These are phyloP conservation scores for Fusarium mundagurra DNA, from an alignment of 2,329 filamentous ascomycete species.

Conservation along the genomic window DNA sequence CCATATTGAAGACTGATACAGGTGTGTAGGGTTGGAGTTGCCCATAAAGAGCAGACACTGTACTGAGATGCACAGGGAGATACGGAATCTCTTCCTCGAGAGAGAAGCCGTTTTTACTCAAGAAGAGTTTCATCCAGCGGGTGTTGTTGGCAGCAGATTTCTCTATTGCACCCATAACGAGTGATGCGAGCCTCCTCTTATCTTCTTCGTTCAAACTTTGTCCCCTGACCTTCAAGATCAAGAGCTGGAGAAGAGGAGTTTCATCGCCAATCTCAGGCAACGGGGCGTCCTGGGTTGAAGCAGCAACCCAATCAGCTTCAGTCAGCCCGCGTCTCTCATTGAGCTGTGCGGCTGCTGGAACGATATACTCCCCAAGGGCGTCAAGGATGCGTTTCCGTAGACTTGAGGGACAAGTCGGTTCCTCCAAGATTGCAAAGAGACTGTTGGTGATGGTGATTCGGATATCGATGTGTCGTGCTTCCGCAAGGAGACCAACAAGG, in stretches of 20 bases:
- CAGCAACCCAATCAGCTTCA: slow-evolving; percentile 44
- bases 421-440: slow-evolving; percentile 39
- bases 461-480: slow-evolving; percentile 48
- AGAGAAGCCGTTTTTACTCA: slow-evolving; percentile 43
- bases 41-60: slow-evolving; percentile 23
- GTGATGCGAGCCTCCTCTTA: slow-evolving; percentile 24
- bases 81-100: slow-evolving; percentile 39
- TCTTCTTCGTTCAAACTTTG: neutral
- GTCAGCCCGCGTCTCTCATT: slow-evolving; percentile 42
- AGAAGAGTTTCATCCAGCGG: slow-evolving; percentile 48
- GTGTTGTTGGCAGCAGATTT: slow-evolving; percentile 43
- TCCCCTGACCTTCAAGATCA: neutral
- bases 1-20: slow-evolving; percentile 21
- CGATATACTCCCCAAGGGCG: slow-evolving; percentile 38
- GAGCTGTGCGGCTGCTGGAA: slow-evolving; percentile 45
- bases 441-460: slow-evolving; percentile 44
- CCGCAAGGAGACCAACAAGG: slow-evolving; percentile 43
- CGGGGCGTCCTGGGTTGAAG: neutral
- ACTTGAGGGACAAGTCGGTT: slow-evolving; percentile 9
- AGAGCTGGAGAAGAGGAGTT: slow-evolving; percentile 3
- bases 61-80: slow-evolving; percentile 31
- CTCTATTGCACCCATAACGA: slow-evolving; percentile 41
- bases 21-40: slow-evolving; percentile 27
- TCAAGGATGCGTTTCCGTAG: slow-evolving; percentile 39
- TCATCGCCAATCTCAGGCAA: slow-evolving; percentile 23